Evolutionary conservation across 2,329 filamentous ascomycete genomes (phyloP), one percentile per base, ranked within the genome.

Genomic region (Exophiala mesophila): DNA sequence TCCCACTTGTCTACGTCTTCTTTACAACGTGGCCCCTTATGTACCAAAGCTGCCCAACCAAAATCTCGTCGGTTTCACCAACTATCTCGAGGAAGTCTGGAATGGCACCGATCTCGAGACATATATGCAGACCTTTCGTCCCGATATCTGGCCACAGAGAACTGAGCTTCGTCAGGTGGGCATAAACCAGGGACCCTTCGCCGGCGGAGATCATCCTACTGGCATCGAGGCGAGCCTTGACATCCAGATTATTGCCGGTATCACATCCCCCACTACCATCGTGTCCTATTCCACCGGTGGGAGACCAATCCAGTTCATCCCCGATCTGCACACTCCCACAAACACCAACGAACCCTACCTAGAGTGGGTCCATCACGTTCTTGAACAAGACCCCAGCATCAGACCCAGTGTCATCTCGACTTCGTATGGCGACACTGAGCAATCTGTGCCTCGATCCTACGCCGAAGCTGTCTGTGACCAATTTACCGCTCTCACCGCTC

Each of bases 341-440:
- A 72, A 80, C 59, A 71, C 69, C 52, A 86, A 85, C 59, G 83
- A 87, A 64, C 81, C 81, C 0, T 85, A 84, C 60, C 66, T 84
- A 1, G 70, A 70, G 10, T 84, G 76, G 67, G 66, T 84, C 5
- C 69, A 76, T 42, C 76, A 77, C 59, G 59, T 83, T 2, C 69
- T 82, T 1, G 61, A 63, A 1, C 71, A 73, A 46, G 45, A 51
- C 26, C 55, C 62, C 15, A 61, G 73, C 39, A 55, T 62, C 0
- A 66, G 85, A 2, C 81, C 82, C 0, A 72, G 78, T 34, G 74
- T 80, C 12, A 73, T 85, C 55, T 76, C 71, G 39, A 79, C 76
- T 9, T 83, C 78, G 0, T 85, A 85, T 58, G 80, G 78, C 35
- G 80, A 84, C 47, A 72, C 78, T 39, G 82, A 85, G 61, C 76